Base-by-base conservation (phyloP, 2,329 filamentous ascomycete genomes). In the Colletotrichum orchidophilum region DNA sequence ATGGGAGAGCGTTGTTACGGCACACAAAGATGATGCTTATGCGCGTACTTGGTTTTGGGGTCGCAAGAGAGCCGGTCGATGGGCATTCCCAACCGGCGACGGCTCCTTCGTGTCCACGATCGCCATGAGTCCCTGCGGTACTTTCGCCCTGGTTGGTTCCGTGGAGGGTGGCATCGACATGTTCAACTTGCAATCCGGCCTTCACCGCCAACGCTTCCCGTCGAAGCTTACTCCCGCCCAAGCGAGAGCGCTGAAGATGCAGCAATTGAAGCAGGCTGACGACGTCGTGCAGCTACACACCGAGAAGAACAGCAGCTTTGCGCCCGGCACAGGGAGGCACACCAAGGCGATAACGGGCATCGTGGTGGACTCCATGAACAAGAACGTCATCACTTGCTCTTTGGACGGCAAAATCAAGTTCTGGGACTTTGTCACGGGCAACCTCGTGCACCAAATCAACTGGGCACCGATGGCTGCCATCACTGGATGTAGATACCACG, bases 21-120 rank as follows among this genome's bases (percentile, higher is more conserved):
- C 95, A 11, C 97, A 99, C 79, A 92, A 92, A 77, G 90, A 92
- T 62, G 96, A 98, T 77, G 88, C 91, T 54, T 93, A 90, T 78
- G 96, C 95, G 21, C 90, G 96, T 63, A 98, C 96, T 1, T 99
- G 96, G 96, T 98, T 98, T 82, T 98, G 96, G 95, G 96, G 96
- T 6, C 92, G 94, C 67, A 98, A 97, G 82, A 91, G 93, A 76
- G 95, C 96, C 59, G 96, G 96, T 12, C 88, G 96, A 73, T 99
- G 96, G 96, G 92, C 93, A 0, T 94, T 99, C 75, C 91, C 93
- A 74, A 98, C 95, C 0, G 89, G 92, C 50, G 96, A 99, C 81
- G 89, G 90, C 21, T 88, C 90, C n/a, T 89, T 94, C 76, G 96
- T 97, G 70, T 90, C 93, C 74, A 96, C 93, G 63, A 94, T 99